These are phyloP conservation scores for Globisporangium okanoganense DNA, from an alignment of 352 stramenopile genomes.

Conservation along the genomic window DNA sequence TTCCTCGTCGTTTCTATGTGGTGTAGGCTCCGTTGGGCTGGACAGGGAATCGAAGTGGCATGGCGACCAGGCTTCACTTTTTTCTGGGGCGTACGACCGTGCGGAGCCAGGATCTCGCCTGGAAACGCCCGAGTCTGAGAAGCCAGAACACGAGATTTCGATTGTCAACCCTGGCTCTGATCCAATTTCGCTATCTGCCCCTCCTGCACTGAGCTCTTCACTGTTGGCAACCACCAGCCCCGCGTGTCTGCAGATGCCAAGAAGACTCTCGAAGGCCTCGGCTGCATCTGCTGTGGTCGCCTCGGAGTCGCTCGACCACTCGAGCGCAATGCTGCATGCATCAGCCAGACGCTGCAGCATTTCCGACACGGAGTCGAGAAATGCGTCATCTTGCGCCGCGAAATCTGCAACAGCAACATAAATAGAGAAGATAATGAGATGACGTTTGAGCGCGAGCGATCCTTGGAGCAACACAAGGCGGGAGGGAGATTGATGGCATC, in stretches of 20 bases:
- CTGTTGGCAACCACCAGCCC: neutral
- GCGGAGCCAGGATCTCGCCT: neutral
- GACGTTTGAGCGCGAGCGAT: neutral
- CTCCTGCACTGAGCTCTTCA: too few species aligned
- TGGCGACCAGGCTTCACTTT: neutral
- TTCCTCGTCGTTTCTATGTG: neutral
- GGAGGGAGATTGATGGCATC: neutral
- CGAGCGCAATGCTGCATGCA: constrained; percentile 9
- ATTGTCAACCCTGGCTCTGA: neutral
- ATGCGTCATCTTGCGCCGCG: constrained; percentile 29
- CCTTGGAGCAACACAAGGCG: neutral
- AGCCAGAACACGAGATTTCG: neutral
- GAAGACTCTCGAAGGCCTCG: constrained; percentile 20
- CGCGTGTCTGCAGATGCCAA: constrained; percentile 12
- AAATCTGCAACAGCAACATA: constrained; percentile 14
- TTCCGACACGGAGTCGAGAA: constrained; percentile 19
- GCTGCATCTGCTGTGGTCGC: constrained; percentile 1
- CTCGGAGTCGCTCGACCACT: constrained; percentile 19
- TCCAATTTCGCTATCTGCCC: neutral
- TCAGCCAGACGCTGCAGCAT: constrained; percentile 9
- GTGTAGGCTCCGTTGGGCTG: neutral
- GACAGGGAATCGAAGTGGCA: neutral
- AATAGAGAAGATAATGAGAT: neutral
- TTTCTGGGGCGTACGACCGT: neutral
- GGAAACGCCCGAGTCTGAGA: neutral